Evolutionary conservation across 2,329 filamentous ascomycete genomes (phyloP).

Genomic region (Xylaria multiplex): DNA sequence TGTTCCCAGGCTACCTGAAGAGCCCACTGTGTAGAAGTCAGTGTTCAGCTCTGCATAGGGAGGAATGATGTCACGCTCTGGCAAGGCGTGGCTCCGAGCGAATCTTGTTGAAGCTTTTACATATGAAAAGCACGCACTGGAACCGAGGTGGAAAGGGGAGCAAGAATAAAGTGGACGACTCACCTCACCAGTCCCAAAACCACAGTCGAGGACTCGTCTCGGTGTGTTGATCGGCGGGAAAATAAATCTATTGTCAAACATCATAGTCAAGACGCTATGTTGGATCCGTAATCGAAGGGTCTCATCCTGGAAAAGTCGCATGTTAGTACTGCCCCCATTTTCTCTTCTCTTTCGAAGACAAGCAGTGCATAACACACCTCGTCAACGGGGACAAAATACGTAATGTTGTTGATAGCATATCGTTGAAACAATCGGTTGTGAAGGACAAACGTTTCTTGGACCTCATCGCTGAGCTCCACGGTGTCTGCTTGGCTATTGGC

Average conservation of each 20-base stretch:
- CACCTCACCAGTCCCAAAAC: constrained; percentile 71
- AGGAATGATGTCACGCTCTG: background rate
- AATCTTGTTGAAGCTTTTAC: constrained; percentile 6
- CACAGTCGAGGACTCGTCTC: constrained; percentile 74
- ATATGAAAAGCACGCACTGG: background rate
- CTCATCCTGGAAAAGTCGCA: constrained; percentile 65
- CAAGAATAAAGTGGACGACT: constrained; percentile 22
- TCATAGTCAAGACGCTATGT: constrained; percentile 68
- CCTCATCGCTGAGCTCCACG: constrained; percentile 62
- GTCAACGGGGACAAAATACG: constrained; percentile 76
- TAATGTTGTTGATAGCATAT: constrained; percentile 70
- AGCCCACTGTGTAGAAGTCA: constrained; percentile 63
- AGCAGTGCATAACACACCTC: constrained; percentile 61
- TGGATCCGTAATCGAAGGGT: constrained; percentile 70
- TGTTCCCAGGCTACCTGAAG: constrained; percentile 72
- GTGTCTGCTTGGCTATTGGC: constrained; percentile 53
- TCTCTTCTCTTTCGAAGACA: background rate
- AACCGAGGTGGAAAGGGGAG: constrained; percentile 5
- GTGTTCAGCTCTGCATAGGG: constrained; percentile 15
- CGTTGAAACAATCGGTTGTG: constrained; percentile 74
- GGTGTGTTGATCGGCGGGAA: constrained; percentile 72
- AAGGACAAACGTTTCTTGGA: constrained; percentile 67
- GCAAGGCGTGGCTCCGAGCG: background rate
- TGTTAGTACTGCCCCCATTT: constrained; percentile 21
- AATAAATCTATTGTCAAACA: constrained; percentile 74